Conservation (phyloP, 768 basidiomycete genomes). For the Tricholoma terreum region DNA sequence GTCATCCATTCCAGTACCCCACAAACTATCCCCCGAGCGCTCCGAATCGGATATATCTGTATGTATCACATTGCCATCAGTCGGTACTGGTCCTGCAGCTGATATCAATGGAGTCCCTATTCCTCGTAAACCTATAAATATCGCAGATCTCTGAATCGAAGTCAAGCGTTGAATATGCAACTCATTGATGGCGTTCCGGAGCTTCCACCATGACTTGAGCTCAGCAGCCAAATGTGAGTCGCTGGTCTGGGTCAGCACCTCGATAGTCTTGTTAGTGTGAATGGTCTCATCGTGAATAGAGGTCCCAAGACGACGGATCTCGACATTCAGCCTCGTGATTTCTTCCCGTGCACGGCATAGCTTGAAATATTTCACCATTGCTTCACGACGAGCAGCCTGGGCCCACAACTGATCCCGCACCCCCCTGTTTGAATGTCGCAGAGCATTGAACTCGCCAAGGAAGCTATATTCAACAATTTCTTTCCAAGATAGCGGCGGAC, state of each 20-base stretch:
- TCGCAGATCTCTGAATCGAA: too few species aligned
- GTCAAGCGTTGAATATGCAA: constrained; percentile 1
- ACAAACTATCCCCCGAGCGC: background rate
- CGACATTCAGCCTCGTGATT: constrained; percentile 5
- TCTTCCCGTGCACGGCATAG: constrained; percentile 5
- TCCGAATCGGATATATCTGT: too few species aligned
- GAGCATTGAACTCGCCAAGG: constrained; percentile 10
- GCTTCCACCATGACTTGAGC: constrained; percentile 1
- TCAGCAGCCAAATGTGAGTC: constrained; percentile 4
- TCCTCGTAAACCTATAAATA: too few species aligned
- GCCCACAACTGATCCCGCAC: constrained; percentile 5
- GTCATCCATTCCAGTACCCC: background rate
- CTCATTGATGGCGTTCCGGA: constrained; percentile 1
- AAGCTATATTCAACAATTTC: too few species aligned
- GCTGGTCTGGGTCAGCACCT: background rate
- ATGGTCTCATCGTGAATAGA: background rate
- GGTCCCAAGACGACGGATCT: constrained; percentile 7
- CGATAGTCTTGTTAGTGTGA: background rate
- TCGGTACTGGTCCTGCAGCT: too few species aligned
- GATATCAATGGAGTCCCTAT: too few species aligned
- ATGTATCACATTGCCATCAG: too few species aligned
- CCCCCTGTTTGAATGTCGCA: background rate
- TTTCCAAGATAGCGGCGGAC: constrained; percentile 2
- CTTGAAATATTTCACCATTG: constrained; percentile 6
- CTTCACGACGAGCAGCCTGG: constrained; percentile 5